Conservation (phyloP, 257 asterid genomes). For the Cinchona pubescens region DNA sequence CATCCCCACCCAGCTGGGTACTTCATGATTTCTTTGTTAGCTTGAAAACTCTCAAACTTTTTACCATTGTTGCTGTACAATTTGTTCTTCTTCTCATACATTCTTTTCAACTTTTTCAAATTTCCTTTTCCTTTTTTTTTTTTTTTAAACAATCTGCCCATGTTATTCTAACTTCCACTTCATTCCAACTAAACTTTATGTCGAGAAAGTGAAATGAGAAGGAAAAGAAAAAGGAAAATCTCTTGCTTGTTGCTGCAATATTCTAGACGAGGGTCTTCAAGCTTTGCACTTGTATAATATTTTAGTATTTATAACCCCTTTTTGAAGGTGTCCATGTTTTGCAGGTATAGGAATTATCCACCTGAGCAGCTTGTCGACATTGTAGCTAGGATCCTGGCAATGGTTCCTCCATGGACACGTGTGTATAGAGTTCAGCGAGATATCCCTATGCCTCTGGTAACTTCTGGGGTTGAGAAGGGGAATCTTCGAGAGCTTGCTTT, state of each 20-base stretch:
- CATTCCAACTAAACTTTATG: neutral
- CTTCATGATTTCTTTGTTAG: neutral
- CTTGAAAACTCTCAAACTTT: neutral
- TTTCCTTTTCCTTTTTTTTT: neutral
- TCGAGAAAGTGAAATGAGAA: neutral
- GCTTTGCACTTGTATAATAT: neutral
- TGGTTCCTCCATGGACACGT: constrained; percentile 99
- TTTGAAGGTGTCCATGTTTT: constrained; percentile 6
- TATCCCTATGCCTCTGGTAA: constrained; percentile 98
- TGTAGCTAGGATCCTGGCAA: constrained; percentile 85
- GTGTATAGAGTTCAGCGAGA: constrained; percentile 98
- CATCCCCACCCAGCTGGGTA: neutral
- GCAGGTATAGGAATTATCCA: constrained; percentile 91
- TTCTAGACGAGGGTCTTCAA: neutral
- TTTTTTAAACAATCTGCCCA: too few species aligned
- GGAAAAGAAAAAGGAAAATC: neutral
- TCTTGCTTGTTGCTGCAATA: neutral
- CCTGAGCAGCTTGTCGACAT: constrained; percentile 99
- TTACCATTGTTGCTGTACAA: neutral
- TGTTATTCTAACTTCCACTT: neutral
- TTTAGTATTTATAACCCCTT: neutral
- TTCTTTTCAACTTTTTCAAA: neutral
- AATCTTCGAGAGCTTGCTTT: constrained; percentile 96
- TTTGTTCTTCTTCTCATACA: neutral
- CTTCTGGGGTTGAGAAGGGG: constrained; percentile 99